Base-by-base conservation (phyloP, 306 rosid genomes). In the Cicer arietinum region DNA sequence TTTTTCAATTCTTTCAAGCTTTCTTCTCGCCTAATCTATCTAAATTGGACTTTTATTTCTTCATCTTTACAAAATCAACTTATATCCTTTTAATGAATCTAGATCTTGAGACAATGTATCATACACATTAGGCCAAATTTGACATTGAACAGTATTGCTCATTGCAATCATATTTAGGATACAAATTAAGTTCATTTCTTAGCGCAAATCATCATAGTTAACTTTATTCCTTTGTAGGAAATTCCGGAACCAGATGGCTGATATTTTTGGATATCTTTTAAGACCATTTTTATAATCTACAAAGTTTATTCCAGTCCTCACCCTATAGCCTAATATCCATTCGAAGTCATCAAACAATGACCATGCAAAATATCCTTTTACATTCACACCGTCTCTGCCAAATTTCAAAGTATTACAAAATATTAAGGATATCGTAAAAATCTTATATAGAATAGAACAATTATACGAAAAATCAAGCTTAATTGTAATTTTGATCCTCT, bases 311-410 rank as follows among this genome's bases (percentile, higher is more conserved):
- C 96, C 93, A 18, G 81, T 86, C 1, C 91, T 81, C 3, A 75
- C 61, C 0, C 74, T 69, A 10, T 78, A 86, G 12, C 96, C 96
- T 0, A 7, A 50, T 4, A 1, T 5, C 96, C 96, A 90, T 77
- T 90, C 92, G 10, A 81, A 86, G 48, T 82, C 80, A 39, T 90
- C 96, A 3, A 82, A n/a, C 47, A 90, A 67, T 2, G 93, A 88
- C 96, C 96, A 90, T 67, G 93, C 91, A 73, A 88, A 90, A 48
- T 85, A 88, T 2, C 93, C 92, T 25, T 85, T 85, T 18, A 88
- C 91, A 5, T 84, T 88, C 8, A 68, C 86, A 0, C 96, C 92
- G 40, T 74, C 64, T 79, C 91, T 85, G 5, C 18, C 7, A 65
- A 17, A 73, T 22, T 22, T 13, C 2, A 61, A 10, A 18, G 2